These are phyloP conservation scores for Platanthera guangdongensis DNA, from an alignment of 106 monocot species.

Conservation along the genomic window DNA sequence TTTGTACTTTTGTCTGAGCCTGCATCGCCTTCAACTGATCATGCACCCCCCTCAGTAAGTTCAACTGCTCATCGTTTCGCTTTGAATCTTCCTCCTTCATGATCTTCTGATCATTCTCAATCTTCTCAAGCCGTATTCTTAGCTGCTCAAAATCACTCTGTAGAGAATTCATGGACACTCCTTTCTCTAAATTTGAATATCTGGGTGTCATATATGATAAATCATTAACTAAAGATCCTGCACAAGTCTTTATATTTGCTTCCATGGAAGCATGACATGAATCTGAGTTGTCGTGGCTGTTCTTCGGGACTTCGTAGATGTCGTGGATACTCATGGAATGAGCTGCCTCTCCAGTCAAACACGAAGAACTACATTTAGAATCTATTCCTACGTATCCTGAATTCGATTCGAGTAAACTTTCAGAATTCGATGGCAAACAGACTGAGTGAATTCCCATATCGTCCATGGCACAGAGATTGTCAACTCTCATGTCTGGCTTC, in stretches of 20 bases:
- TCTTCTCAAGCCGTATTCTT: conserved; percentile 16
- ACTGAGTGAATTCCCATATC: not conserved
- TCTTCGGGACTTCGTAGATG: conserved; percentile 15
- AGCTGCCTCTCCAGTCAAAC: not conserved
- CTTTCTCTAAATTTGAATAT: not conserved
- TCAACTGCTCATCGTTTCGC: conserved; percentile 19
- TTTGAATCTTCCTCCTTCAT: conserved; percentile 16
- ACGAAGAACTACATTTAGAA: not conserved
- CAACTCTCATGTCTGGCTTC: too few species aligned
- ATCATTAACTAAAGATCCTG: not conserved
- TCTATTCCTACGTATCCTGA: not conserved
- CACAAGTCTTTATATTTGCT: not conserved
- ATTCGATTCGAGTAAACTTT: not conserved
- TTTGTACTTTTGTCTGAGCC: conserved; percentile 8
- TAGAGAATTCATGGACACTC: not conserved
- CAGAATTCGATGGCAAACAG: not conserved
- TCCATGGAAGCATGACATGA: not conserved
- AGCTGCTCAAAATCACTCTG: conserved; percentile 16
- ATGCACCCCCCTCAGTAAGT: conserved; percentile 19
- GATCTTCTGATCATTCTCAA: conserved; percentile 26
- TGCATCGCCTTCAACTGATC: conserved; percentile 24
- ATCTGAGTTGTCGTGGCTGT: not conserved
- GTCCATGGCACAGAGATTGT: not conserved
- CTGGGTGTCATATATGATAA: not conserved
- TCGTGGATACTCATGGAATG: conserved; percentile 4